Evolutionary conservation across 148 eudicot species (phyloP).

Genomic region (Diospyros lotus): DNA sequence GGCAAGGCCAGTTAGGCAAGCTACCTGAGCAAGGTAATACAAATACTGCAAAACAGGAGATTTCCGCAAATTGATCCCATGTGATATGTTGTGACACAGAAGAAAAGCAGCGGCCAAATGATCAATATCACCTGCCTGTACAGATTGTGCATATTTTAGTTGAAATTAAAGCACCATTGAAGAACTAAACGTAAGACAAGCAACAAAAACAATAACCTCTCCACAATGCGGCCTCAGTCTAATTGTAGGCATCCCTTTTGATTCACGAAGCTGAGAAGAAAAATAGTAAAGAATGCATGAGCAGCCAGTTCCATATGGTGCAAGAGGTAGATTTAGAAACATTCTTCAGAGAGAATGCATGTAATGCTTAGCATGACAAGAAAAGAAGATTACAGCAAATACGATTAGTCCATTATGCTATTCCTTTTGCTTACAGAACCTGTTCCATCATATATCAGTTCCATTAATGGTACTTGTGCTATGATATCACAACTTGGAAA

Average conservation of each 20-base stretch:
- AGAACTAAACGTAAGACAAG: constrained; percentile 2
- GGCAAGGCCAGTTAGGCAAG: constrained; percentile 9
- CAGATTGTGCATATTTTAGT: constrained; percentile 2
- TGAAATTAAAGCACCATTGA: constrained; percentile 7
- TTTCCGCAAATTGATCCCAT: constrained; percentile 75
- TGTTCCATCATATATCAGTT: background rate
- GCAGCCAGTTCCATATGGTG: background rate
- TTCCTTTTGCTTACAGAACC: background rate
- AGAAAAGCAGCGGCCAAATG: constrained; percentile 85
- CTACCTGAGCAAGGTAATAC: constrained; percentile 81
- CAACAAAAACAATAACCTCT: constrained; percentile 39
- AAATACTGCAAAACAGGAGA: constrained; percentile 78
- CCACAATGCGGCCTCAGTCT: constrained; percentile 84
- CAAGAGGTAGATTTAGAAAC: too few relatives aligned
- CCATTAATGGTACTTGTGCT: background rate
- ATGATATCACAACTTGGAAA: background rate
- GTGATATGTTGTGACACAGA: constrained; percentile 71
- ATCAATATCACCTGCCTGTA: constrained; percentile 77
- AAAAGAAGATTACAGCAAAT: background rate
- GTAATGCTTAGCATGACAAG: background rate
- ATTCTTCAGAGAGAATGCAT: background rate
- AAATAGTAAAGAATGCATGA: constrained; percentile 1
- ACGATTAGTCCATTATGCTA: background rate
- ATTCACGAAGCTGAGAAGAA: constrained; percentile 63
- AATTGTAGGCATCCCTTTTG: constrained; percentile 66